Percentiles rank a stretch among this genome's conserved stretches.
These are phyloP conservation scores for Alternaria sp. DNA, from an alignment of 2,329 filamentous ascomycete genomes.

Conservation along the genomic window DNA sequence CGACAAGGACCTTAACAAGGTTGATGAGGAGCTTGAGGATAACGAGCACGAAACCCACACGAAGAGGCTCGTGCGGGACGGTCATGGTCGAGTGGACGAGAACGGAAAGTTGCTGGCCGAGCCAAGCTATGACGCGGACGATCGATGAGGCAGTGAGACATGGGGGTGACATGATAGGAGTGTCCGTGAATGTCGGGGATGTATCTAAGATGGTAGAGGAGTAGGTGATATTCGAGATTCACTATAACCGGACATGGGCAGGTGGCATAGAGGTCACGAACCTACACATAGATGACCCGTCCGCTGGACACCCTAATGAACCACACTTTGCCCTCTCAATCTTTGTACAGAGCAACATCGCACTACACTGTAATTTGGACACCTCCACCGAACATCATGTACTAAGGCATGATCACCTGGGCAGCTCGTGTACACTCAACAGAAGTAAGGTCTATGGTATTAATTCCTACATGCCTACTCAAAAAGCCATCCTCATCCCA, in stretches of 20 bases:
- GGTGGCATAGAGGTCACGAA: neutral
- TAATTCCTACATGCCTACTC: neutral
- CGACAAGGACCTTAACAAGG: neutral
- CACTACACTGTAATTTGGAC: neutral
- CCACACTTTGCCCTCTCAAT: neutral
- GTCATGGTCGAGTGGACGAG: neutral
- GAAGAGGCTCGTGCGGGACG: neutral
- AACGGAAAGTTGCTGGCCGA: neutral
- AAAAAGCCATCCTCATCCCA: neutral
- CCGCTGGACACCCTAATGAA: neutral
- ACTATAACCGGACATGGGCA: neutral
- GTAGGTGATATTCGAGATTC: neutral
- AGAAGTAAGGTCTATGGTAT: conserved; percentile 8
- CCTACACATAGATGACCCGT: neutral
- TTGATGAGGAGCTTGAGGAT: neutral
- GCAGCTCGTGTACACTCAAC: neutral
- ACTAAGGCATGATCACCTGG: fast-evolving
- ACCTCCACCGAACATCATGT: neutral
- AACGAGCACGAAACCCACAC: neutral
- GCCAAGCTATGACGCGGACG: neutral
- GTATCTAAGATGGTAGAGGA: neutral
- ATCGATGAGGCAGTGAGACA: no score
- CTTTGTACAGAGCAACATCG: neutral
- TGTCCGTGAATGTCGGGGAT: neutral
- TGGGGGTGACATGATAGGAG: neutral